Conservation (phyloP, 345 rosid species). For the Angophora floribunda region DNA sequence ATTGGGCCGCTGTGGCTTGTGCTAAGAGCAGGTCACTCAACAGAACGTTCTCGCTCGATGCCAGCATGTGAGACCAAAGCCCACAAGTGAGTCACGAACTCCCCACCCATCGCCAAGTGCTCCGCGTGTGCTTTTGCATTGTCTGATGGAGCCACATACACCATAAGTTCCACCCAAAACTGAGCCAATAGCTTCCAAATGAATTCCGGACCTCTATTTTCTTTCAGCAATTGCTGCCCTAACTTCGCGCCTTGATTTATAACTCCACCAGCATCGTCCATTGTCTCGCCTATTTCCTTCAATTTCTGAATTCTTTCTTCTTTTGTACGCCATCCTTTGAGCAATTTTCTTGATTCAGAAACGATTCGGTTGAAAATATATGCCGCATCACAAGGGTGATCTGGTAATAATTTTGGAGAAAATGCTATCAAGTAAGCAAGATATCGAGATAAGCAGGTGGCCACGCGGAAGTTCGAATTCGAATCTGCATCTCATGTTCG, state of each 20-base stretch:
- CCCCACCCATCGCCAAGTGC: not conserved
- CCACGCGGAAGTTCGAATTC: not conserved
- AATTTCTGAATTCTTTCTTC: not conserved
- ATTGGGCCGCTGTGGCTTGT: too few relatives aligned
- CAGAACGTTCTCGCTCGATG: too few relatives aligned
- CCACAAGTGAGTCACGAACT: not conserved
- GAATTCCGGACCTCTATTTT: fast-evolving
- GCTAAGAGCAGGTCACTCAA: too few relatives aligned
- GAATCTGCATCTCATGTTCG: too few relatives aligned
- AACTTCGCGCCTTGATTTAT: not conserved
- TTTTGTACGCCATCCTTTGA: not conserved
- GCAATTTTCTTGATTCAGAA: not conserved
- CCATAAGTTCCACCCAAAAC: not conserved
- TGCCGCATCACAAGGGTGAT: not conserved
- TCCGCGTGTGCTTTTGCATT: not conserved
- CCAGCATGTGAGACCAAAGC: too few relatives aligned
- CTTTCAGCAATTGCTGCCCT: not conserved
- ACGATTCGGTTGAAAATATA: not conserved
- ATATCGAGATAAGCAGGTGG: not conserved
- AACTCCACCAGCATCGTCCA: not conserved
- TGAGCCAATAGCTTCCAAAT: not conserved
- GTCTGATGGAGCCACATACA: not conserved
- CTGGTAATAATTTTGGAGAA: not conserved
- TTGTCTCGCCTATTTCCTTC: too few relatives aligned
- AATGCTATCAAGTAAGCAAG: not conserved